Evolutionary conservation across 345 rosid genomes (phyloP), one percentile per base, ranked within the genome.

Genomic region (Rhizophora mangle): DNA sequence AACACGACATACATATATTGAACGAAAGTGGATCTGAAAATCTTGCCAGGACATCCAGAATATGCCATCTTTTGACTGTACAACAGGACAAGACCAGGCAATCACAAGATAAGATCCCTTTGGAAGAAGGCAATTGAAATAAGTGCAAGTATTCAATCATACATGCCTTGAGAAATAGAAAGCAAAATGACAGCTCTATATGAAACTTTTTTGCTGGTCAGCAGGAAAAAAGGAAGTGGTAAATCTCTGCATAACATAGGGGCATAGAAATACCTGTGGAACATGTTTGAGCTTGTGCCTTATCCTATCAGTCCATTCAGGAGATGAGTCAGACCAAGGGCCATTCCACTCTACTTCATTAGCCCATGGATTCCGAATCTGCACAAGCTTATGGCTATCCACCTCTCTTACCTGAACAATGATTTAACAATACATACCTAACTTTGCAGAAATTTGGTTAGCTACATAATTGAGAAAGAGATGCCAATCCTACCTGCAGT

Each of bases 31-130:
- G 76, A 96, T 92, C 83, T 96, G 99, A 68, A 96, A 96, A 75
- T 96, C 99, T 92, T 96, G 98, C 99, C 99, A 96, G 39, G 95
- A 92, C 99, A 96, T 96, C 99, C 99, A 96, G 83, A 96, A 96
- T 78, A 96, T 96, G 65, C 99, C 99, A 72, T 96, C 97, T 71
- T 85, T 92, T 63, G 99, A 87, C 99, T 96, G 97, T 83, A 79
- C 63, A 77, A 83, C 18, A 70, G 47, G 53, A 72, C 22, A 60
- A 74, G 68, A 73, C 64, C n/a, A 78, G 52, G 49, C 30, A 27
- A 6, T 30, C n/a, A 15, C 47, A 10, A 18, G 16, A 69, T 49
- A 46, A 65, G 53, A 65, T 60, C 31, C 18, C 32, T 9, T 21
- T 34, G 49, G 61, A 19, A 46, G 55, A 52, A 29, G 47, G 63